Conservation (phyloP, 148 eudicot genomes). For the Dysphania ambrosioides region DNA sequence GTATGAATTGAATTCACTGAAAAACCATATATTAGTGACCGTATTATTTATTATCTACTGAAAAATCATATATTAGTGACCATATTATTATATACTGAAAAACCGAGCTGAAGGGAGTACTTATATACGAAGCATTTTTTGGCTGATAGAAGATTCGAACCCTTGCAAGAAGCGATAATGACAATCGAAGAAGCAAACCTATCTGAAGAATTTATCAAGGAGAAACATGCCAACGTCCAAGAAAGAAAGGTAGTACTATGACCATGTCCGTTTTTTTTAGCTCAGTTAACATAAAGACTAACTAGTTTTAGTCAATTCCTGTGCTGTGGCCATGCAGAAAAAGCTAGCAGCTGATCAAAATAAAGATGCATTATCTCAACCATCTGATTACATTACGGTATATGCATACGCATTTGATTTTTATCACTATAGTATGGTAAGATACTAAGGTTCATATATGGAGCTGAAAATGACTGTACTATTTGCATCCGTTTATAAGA, state of each 20-base stretch:
- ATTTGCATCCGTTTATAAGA: no score
- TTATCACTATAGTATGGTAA: no score
- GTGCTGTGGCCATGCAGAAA: conserved; percentile 14
- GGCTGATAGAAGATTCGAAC: conserved; percentile 12
- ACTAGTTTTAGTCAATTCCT: neutral
- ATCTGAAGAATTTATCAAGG: conserved; percentile 12
- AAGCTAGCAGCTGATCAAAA: neutral
- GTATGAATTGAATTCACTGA: no score
- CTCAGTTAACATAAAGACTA: neutral
- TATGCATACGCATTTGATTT: no score
- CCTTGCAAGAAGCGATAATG: conserved; percentile 11
- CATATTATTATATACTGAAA: no score
- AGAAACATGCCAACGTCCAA: conserved; percentile 20
- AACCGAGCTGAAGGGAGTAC: neutral
- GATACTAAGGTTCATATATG: no score
- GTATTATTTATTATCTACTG: no score
- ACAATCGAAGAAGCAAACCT: conserved; percentile 18
- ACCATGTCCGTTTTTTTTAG: neutral
- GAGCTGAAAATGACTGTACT: no score
- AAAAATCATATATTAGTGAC: no score
- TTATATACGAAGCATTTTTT: neutral
- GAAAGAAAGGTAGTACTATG: conserved; percentile 25
- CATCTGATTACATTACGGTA: no score
- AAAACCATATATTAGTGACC: no score
- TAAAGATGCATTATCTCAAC: no score